phyloP scores from a whole-genome alignment of 176 grass and related monocot species.

The Pontederia crassipes region DNA sequence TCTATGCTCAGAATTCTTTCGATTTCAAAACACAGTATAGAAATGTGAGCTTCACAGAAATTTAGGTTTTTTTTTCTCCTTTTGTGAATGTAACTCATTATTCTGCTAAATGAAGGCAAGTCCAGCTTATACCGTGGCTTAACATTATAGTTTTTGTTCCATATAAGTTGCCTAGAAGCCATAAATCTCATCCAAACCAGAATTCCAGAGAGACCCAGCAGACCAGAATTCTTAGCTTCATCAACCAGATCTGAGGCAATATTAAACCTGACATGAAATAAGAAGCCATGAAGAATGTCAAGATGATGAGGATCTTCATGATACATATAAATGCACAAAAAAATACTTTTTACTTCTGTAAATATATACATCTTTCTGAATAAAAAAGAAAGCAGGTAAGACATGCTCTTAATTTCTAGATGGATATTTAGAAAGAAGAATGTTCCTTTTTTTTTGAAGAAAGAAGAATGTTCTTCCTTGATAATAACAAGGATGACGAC shows the following conservation, averaged over 20 bases:
- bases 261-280: slow-evolving; percentile 60
- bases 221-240: slow-evolving; percentile 59
- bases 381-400: no score
- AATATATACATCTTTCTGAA: no score
- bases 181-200: slow-evolving; percentile 98
- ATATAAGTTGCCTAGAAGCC: slow-evolving; percentile 76
- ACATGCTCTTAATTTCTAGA: no score
- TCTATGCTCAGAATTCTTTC: no score
- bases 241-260: slow-evolving; percentile 80
- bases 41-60: no score
- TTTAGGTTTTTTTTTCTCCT: slow-evolving; percentile 13
- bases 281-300: not conserved
- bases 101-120: not conserved
- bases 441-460: no score
- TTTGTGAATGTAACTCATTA: not conserved
- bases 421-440: no score
- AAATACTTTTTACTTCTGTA: no score
- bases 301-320: not conserved
- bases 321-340: not conserved
- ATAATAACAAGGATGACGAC: no score
- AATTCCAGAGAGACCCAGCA: slow-evolving; percentile 69
- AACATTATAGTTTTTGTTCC: slow-evolving; percentile 99
- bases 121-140: slow-evolving; percentile 65
- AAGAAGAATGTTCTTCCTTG: no score
- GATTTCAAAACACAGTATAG: no score